A percentile compares a stretch with the other conserved stretches of the same genome.
phyloP scores from a whole-genome alignment of 768 basidiomycete species.

The Sistotremastrum niveocremeum region DNA sequence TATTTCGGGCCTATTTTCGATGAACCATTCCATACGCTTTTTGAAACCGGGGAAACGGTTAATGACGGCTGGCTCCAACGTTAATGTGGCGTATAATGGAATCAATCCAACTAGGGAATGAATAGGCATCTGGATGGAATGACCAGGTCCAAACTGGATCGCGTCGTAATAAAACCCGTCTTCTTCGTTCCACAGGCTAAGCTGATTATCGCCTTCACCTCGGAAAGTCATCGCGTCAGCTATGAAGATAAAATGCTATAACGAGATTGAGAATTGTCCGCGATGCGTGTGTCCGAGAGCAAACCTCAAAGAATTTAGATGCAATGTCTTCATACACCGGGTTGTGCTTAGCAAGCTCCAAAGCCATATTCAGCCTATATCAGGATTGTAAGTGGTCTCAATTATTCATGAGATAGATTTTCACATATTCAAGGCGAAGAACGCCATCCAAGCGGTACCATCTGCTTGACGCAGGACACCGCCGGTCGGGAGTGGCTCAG shows the following conservation, averaged over 20 bases:
- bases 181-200: slow-evolving; percentile 87
- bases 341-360: slow-evolving; percentile 97
- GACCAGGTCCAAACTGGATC: slow-evolving; percentile 71
- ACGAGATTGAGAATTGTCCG: slow-evolving; percentile 7
- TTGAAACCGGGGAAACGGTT: slow-evolving; percentile 96
- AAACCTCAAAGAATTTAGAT: slow-evolving; percentile 88
- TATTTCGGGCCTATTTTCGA: slow-evolving; percentile 81
- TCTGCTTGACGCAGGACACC: slow-evolving; percentile 92
- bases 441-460: slow-evolving; percentile 99
- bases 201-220: slow-evolving; percentile 53
- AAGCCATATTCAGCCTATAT: slow-evolving; percentile 83
- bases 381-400: slow-evolving; percentile 1
- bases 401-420: slow-evolving; percentile 8
- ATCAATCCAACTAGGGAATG: slow-evolving; percentile 96
- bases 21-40: slow-evolving; percentile 98
- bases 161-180: slow-evolving; percentile 99
- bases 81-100: slow-evolving; percentile 88
- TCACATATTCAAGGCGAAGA: slow-evolving; percentile 93
- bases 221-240: slow-evolving; percentile 96
- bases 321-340: slow-evolving; percentile 97
- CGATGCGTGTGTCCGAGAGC: slow-evolving; percentile 3
- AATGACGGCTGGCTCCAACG: slow-evolving; percentile 79
- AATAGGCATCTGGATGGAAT: slow-evolving; percentile 84
- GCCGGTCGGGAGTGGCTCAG: slow-evolving; percentile 91
- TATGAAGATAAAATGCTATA: slow-evolving; percentile 92